Percentiles rank a stretch among this genome's conserved stretches.
Conservation (phyloP, 495 filamentous ascomycete species). For the Glonium stellatum region DNA sequence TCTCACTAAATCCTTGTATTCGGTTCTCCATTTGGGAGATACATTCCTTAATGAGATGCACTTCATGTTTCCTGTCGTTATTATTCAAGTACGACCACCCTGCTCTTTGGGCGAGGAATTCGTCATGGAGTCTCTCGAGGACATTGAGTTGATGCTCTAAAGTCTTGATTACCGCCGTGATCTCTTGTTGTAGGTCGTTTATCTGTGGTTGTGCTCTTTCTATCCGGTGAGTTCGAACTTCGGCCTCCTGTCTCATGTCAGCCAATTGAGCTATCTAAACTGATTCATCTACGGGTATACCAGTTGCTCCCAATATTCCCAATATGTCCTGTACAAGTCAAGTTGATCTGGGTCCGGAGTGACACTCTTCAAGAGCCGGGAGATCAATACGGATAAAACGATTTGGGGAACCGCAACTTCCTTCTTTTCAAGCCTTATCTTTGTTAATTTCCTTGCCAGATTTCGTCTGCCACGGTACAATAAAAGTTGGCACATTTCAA, state of each 20-base stretch:
- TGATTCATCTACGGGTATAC: neutral
- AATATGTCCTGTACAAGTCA: neutral
- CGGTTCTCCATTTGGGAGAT: slow-evolving; percentile 1
- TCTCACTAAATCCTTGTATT: neutral
- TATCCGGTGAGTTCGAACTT: neutral
- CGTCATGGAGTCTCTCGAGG: neutral
- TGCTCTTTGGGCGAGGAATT: neutral
- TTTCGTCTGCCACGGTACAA: neutral
- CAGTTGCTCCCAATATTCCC: slow-evolving; percentile 6
- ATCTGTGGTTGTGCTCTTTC: neutral
- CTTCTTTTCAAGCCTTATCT: slow-evolving; percentile 2
- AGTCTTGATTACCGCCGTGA: neutral
- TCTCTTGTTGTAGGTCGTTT: neutral
- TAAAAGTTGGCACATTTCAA: neutral
- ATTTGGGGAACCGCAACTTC: slow-evolving; percentile 3
- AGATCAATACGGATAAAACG: slow-evolving; percentile 4
- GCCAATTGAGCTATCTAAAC: neutral
- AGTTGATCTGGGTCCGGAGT: neutral
- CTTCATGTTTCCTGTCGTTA: neutral
- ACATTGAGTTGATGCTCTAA: neutral
- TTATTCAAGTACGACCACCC: slow-evolving; percentile 2
- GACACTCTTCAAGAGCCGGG: neutral
- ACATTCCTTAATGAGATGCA: neutral
- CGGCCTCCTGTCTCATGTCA: neutral
- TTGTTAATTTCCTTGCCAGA: neutral